Evolutionary conservation across 1,139 yeast species (phyloP).

Genomic region (Lodderomyces parapsilosis): DNA sequence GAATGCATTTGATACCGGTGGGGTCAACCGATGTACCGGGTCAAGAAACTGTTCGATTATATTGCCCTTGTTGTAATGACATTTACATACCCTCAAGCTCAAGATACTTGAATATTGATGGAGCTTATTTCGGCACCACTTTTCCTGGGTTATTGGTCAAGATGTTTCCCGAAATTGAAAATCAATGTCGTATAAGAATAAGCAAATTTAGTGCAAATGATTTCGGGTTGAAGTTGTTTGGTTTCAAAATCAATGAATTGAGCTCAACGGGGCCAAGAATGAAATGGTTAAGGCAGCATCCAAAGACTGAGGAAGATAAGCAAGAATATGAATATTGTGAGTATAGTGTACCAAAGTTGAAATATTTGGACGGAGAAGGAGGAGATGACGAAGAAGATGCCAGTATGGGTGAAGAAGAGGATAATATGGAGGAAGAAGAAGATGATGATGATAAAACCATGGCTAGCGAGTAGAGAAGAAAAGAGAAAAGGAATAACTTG

Average conservation of each 20-base stretch:
- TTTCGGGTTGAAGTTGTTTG: conserved; percentile 79
- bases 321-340: conserved; percentile 64
- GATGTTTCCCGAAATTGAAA: conserved; percentile 79
- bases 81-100: conserved; percentile 84
- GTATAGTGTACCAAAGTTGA: conserved; percentile 46
- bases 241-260: conserved; percentile 75
- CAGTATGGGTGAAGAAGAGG: conserved; percentile 25
- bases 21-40: conserved; percentile 93
- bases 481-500: background rate
- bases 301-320: conserved; percentile 56
- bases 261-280: conserved; percentile 87
- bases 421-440: conserved; percentile 21
- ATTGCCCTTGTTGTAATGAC: conserved; percentile 94
- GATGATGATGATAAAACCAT: conserved; percentile 44
- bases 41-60: conserved; percentile 84
- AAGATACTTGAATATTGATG: conserved; percentile 84
- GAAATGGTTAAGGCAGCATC: conserved; percentile 88
- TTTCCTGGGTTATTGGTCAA: conserved; percentile 91
- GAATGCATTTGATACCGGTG: conserved; percentile 89
- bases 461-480: conserved; percentile 36
- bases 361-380: conserved; percentile 25
- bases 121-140: conserved; percentile 95
- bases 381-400: conserved; percentile 26
- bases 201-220: conserved; percentile 52
- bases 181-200: conserved; percentile 47